Percentiles rank a stretch among this genome's conserved stretches.
Conservation (phyloP, 176 grass and related monocot genomes). For the Oryza meridionalis region DNA sequence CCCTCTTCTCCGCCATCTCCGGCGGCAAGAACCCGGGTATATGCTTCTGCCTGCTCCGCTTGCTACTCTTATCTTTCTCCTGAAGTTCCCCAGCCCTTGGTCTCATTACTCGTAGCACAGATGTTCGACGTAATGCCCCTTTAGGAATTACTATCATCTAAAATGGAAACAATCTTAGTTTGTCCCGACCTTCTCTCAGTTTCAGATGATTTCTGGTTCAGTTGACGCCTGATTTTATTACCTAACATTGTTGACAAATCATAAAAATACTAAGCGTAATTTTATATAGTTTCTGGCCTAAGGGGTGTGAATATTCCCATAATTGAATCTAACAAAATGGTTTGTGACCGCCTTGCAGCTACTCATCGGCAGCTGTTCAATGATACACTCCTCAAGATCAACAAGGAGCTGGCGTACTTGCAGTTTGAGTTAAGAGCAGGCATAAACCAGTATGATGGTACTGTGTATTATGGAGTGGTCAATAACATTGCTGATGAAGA, state of each 20-base stretch:
- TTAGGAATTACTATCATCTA: not conserved
- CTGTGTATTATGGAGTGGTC: constrained; percentile 72
- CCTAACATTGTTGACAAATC: not conserved
- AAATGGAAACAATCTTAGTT: not conserved
- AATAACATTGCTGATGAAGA: constrained; percentile 84
- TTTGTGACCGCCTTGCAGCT: constrained; percentile 38
- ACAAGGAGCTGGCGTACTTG: constrained; percentile 71
- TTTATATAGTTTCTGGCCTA: not conserved
- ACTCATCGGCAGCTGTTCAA: constrained; percentile 62
- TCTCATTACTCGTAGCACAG: not conserved
- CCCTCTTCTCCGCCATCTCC: constrained; percentile 56
- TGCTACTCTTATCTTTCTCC: not conserved
- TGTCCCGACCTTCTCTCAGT: not conserved
- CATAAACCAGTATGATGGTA: constrained; percentile 81
- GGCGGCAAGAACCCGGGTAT: constrained; percentile 68
- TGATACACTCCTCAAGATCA: constrained; percentile 73
- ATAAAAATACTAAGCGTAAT: not conserved
- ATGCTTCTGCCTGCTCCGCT: not conserved
- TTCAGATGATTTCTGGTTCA: not conserved
- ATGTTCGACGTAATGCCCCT: constrained; percentile 34
- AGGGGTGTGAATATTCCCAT: not conserved
- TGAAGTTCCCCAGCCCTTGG: not conserved
- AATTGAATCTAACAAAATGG: not conserved
- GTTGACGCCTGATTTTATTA: not conserved
- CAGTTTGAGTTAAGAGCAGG: constrained; percentile 89